Evolutionary conservation across 1,284 basidiomycete genomes (phyloP).

Genomic region (Ganoderma multipileum): DNA sequence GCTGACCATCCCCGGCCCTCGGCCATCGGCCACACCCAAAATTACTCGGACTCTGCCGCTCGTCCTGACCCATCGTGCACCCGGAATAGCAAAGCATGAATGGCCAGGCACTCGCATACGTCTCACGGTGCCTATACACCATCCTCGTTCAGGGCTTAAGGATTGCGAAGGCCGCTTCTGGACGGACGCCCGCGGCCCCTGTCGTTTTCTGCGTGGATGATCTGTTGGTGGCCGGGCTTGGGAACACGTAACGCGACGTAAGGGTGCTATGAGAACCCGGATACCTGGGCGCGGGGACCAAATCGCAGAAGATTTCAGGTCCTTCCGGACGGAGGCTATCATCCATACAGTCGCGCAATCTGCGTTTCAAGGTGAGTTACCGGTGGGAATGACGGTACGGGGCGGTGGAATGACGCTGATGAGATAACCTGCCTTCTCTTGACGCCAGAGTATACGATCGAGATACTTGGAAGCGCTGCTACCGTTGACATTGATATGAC

Average conservation of each 20-base stretch:
- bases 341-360: background rate
- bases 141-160: background rate
- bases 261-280: background rate
- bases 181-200: background rate
- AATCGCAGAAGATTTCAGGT: background rate
- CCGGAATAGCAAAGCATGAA: background rate
- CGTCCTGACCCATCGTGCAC: background rate
- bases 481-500: background rate
- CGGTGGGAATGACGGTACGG: background rate
- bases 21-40: slow-evolving; percentile 2
- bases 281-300: background rate
- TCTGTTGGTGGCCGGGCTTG: background rate
- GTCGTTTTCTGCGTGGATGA: background rate
- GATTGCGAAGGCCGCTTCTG: background rate
- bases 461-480: background rate
- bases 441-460: background rate
- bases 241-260: background rate
- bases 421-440: slow-evolving; percentile 3
- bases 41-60: background rate
- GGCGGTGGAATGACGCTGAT: background rate
- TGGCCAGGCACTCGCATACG: background rate
- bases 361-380: slow-evolving; percentile 6
- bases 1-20: background rate
- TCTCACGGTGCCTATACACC: background rate
- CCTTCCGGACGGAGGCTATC: background rate